phyloP scores from a whole-genome alignment of 225 moss, liverwort and hornwort genomes.

The Bryum argenteum region DNA sequence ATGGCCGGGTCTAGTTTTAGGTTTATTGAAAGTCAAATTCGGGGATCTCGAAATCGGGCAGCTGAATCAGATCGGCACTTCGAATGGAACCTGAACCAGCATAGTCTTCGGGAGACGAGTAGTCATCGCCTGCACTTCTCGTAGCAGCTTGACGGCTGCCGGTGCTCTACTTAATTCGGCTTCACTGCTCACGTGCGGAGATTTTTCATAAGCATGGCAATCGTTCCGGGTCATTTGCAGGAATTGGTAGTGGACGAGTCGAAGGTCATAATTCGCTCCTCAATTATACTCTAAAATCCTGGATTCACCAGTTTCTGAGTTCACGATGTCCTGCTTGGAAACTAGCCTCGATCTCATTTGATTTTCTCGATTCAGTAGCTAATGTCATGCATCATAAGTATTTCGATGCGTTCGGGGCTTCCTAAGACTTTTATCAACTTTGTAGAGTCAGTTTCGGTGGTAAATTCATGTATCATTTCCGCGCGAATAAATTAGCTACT shows the following conservation, averaged over 20 bases:
- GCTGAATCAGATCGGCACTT: slow-evolving; percentile 20
- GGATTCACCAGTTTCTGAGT: background rate
- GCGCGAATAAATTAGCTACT: background rate
- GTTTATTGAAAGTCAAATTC: background rate
- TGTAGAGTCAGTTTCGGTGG: background rate
- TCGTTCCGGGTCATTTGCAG: background rate
- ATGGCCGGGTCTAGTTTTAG: background rate
- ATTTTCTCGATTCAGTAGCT: no score
- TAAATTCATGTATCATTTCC: background rate
- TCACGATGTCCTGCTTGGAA: background rate
- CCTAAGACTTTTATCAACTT: background rate
- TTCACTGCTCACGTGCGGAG: slow-evolving; percentile 1
- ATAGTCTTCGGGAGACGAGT: slow-evolving; percentile 46
- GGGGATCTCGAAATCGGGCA: slow-evolving; percentile 30
- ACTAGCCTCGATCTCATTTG: background rate
- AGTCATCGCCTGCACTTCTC: slow-evolving; percentile 62
- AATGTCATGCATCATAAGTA: no score
- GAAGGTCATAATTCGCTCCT: background rate
- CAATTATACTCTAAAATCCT: background rate
- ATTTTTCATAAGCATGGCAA: background rate
- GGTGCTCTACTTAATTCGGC: slow-evolving; percentile 30
- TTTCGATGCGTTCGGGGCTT: background rate
- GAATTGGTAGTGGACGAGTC: background rate
- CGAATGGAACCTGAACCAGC: slow-evolving; percentile 28
- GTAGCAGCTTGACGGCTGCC: slow-evolving; percentile 48